Base-by-base conservation (phyloP, 2,329 filamentous ascomycete genomes). In the Canariomyces notabilis region DNA sequence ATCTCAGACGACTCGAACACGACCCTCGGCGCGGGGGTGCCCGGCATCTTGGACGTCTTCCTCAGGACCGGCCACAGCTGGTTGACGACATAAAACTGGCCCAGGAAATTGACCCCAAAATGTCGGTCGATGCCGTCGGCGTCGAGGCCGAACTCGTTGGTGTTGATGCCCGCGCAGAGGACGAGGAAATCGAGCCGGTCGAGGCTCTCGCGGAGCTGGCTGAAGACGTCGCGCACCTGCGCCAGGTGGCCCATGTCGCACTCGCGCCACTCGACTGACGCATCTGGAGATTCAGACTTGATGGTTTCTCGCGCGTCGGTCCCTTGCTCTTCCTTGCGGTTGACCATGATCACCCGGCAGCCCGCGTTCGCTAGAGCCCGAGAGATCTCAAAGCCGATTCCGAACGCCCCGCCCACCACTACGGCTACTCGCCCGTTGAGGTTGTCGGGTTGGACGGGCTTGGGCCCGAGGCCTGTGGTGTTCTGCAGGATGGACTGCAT, bases 31-130 rank as follows among this genome's bases (percentile, higher is more conserved):
- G 64, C 59, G 0, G 63, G 60, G 0, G 61, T 62, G 6, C 59
- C 58, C 2, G 62, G 59, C 34, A 65, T 44, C 38, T 63, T 63
- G 5, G 64, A 62, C 1, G 69, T 73, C 56, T 66, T 68, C 16
- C 67, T 57, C 9, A 73, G 50, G 0, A 71, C 45, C 6, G 69
- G 69, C 59, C 67, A 73, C 1, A 73, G 61, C 34, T 64, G 59
- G 44, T 72, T 72, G 42, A 55, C 54, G 5, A 58, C 67, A 46
- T 72, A 72, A 48, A 67, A 72, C 12, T 73, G 68, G 0, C 68
- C 69, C 1, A 74, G 61, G 48, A 62, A 72, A 42, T 73, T 73
- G 4, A 73, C 67, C 1, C 64, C 64, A 50, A 73, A 74, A 46
- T 69, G 65, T 4, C 67, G 60, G 29, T 73, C 71, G 39, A 72